Evolutionary conservation across 805 yeast genomes (phyloP), one percentile per base, ranked within the genome.

Genomic region (Wickerhamiella alocasiicola): DNA sequence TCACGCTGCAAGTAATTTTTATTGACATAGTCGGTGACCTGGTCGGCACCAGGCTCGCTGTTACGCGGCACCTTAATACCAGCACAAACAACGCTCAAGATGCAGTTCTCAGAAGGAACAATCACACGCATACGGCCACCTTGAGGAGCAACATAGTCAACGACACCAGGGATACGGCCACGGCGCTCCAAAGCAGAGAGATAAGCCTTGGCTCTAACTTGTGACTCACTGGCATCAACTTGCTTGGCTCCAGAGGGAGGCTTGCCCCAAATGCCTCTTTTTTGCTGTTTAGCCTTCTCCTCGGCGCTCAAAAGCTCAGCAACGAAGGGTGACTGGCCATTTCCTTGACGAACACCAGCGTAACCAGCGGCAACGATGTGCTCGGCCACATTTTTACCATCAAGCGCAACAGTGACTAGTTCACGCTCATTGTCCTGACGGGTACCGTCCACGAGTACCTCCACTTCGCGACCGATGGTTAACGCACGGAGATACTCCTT

Each of bases 311-410:
- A 60, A 42, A 83, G 66, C 36, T 67, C 68, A 54, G 83, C 94
- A 88, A 94, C 82, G 50, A 74, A 70, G 24, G 75, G 68, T 2
- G 91, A 75, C 49, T 82, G 68, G 52, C 76, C 82, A 44, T 78
- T 82, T 59, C 77, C 77, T 55, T 78, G 75, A 61, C 81, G 93
- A 18, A 82, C 94, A n/a, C 78, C 63, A 12, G 87, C 93, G 58
- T 64, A 74, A 6, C 95, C 95, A 44, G 62, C 66, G 21, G 66
- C 57, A 15, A 83, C 79, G 39, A 83, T 56, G 24, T 63, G 50
- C 49, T 74, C 72, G 6, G 82, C 72, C 28, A 83, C 63, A 53
- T 81, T 81, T 32, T 62, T 60, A 27, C 72, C 73, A 39, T 71
- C 75, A 25, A 65, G 59, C 27, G 65, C 63, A 42, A 81, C 55